A percentile compares a stretch with the other conserved stretches of the same genome.
Conservation (phyloP, 306 rosid genomes). For the Dalbergia cultrata region DNA sequence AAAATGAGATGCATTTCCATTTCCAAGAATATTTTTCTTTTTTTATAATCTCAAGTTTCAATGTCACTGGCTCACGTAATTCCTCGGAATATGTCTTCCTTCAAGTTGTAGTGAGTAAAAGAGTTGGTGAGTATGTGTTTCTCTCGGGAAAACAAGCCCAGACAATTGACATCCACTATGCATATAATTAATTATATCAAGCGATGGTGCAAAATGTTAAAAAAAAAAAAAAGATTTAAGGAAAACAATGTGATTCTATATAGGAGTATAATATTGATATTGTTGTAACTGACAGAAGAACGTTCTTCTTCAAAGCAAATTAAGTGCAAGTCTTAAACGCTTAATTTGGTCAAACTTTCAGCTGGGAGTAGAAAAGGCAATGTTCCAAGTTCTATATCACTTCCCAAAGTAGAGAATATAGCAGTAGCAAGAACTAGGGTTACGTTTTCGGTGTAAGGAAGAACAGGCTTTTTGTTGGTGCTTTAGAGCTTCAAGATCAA, state of each 20-base stretch:
- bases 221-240: not conserved
- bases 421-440: slow-evolving; percentile 26
- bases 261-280: not conserved
- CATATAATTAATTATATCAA: not conserved
- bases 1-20: slow-evolving; percentile 4
- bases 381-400: not conserved
- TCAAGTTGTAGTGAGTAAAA: not conserved
- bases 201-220: not conserved
- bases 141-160: slow-evolving; percentile 3
- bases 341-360: slow-evolving; percentile 17
- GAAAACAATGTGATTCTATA: not conserved
- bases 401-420: slow-evolving; percentile 34
- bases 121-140: not conserved
- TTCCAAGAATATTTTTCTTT: slow-evolving; percentile 10
- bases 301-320: slow-evolving; percentile 15
- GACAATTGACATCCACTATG: not conserved
- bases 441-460: slow-evolving; percentile 15
- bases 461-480: slow-evolving; percentile 36
- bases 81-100: not conserved
- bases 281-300: not conserved
- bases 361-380: slow-evolving; percentile 12
- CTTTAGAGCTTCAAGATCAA: not conserved
- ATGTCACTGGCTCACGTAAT: slow-evolving; percentile 20
- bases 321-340: not conserved
- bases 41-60: slow-evolving; percentile 20